Evolutionary conservation across 2,329 filamentous ascomycete genomes (phyloP), one percentile per base, ranked within the genome.

Genomic region (Penicillium sp.): DNA sequence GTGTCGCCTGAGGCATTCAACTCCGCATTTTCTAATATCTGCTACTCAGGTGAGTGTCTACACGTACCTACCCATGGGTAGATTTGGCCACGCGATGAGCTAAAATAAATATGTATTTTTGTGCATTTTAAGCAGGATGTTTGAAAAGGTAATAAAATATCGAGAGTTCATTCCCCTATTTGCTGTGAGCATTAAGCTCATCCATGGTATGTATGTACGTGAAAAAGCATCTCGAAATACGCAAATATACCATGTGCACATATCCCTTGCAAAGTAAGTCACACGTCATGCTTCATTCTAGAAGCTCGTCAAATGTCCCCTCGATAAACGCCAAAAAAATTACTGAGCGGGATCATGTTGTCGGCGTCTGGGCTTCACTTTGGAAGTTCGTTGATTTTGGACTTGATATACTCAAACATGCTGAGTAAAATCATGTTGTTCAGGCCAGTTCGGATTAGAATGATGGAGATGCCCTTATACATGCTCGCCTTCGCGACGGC

Each of bases 391-490:
- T 78, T 73, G 58, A 79, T 79, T 52, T 67, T 67, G 54, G 68
- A 67, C 65, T 77, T 79, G 35, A 78, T 71, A 54, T 76, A 77
- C 62, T 79, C 77, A 49, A 77, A 78, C 20, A 76, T 69, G 58
- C 74, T 75, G 63, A 79, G 69, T 41, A 79, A 67, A 45, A 79
- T 78, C 76, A 79, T 79, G 63, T 79, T 79, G 64, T 79, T 77
- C 25, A 79, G 63, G 7, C 72, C 73, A 4, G 77, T 78, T 18
- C 77, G 75, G 26, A 78, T 59, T 35, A 79, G 69, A 37, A 78
- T 76, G 55, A 79, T 77, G 8, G 77, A 77, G n/a, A 79, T 62
- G 6, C 77, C 77, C 57, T 76, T 78, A 65, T 78, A 79, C 69
- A 77, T 78, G 59, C 75, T 75, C 23, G 74, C 75, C 43, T 73